Conservation (phyloP, 805 yeast genomes). For the Zygosaccharomyces rouxii region DNA sequence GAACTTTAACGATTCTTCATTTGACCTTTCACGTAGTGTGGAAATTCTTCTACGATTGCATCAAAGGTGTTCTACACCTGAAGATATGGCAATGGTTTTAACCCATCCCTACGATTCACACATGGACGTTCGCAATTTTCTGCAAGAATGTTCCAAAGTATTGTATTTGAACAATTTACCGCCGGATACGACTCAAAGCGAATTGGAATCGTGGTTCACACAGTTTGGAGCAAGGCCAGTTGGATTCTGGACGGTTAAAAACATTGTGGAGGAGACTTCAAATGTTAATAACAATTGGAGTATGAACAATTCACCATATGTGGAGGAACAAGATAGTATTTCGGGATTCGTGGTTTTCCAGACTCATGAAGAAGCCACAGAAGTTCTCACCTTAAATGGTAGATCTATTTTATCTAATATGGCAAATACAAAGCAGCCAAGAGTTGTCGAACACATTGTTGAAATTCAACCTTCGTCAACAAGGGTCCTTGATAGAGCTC, state of each 20-base stretch:
- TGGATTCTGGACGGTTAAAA: conserved; percentile 82
- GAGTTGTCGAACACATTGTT: conserved; percentile 55
- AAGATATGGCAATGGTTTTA: conserved; percentile 51
- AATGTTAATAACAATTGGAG: conserved; percentile 23
- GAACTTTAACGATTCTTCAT: conserved; percentile 3
- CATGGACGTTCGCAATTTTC: conserved; percentile 65
- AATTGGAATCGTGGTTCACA: conserved; percentile 85
- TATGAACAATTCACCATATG: conserved; percentile 31
- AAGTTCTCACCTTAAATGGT: conserved; percentile 75
- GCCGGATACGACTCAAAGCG: conserved; percentile 82
- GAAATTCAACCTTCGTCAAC: conserved; percentile 87
- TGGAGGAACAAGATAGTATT: conserved; percentile 46
- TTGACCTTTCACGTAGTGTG: conserved; percentile 19
- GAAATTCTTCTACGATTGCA: conserved; percentile 31
- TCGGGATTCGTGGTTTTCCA: conserved; percentile 84
- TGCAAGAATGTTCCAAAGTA: conserved; percentile 71
- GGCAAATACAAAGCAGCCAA: conserved; percentile 35
- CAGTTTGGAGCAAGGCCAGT: conserved; percentile 82
- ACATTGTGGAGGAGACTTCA: conserved; percentile 38
- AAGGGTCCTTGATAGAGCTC: conserved; percentile 72
- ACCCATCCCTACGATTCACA: conserved; percentile 72
- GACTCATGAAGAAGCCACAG: conserved; percentile 81
- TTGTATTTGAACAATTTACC: conserved; percentile 77
- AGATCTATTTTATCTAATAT: conserved; percentile 40
- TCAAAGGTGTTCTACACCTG: conserved; percentile 39